Evolutionary conservation across 495 filamentous ascomycete genomes (phyloP).

Genomic region (Annulohypoxylon maeteangense): DNA sequence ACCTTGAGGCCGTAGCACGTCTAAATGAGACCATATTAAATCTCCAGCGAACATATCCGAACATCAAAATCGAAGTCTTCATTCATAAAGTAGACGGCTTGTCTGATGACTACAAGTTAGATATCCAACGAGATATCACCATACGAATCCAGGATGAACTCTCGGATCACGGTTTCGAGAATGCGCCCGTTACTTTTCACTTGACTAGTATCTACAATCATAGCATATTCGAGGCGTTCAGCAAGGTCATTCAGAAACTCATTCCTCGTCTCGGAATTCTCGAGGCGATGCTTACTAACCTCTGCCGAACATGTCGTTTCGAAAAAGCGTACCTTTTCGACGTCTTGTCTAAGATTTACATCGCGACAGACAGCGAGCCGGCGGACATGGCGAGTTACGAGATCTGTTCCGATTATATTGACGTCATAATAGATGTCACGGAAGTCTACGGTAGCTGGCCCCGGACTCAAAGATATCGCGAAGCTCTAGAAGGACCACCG

Average conservation of each 20-base stretch:
- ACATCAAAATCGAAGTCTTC: constrained; percentile 96
- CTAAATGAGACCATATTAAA: constrained; percentile 87
- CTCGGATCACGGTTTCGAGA: constrained; percentile 88
- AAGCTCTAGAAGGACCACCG: constrained; percentile 66
- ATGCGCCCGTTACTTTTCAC: constrained; percentile 91
- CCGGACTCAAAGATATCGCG: constrained; percentile 60
- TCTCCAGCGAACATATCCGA: constrained; percentile 85
- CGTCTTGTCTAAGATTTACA: constrained; percentile 96
- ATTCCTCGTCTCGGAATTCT: constrained; percentile 92
- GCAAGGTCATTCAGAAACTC: constrained; percentile 96
- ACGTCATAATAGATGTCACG: constrained; percentile 94
- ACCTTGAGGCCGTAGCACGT: constrained; percentile 86
- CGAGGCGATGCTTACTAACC: constrained; percentile 88
- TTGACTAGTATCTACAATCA: constrained; percentile 98
- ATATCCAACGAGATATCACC: constrained; percentile 92
- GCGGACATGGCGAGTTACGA: constrained; percentile 94
- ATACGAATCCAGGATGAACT: constrained; percentile 98
- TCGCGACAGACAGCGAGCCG: constrained; percentile 92
- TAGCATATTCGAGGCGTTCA: constrained; percentile 97
- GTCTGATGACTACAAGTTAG: constrained; percentile 91
- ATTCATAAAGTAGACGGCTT: constrained; percentile 98
- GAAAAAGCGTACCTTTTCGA: constrained; percentile 99
- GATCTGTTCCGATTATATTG: constrained; percentile 97
- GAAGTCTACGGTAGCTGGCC: constrained; percentile 89
- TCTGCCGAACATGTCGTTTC: constrained; percentile 88